Evolutionary conservation across 2,329 filamentous ascomycete genomes (phyloP).

Genomic region (Xylaria sp.): DNA sequence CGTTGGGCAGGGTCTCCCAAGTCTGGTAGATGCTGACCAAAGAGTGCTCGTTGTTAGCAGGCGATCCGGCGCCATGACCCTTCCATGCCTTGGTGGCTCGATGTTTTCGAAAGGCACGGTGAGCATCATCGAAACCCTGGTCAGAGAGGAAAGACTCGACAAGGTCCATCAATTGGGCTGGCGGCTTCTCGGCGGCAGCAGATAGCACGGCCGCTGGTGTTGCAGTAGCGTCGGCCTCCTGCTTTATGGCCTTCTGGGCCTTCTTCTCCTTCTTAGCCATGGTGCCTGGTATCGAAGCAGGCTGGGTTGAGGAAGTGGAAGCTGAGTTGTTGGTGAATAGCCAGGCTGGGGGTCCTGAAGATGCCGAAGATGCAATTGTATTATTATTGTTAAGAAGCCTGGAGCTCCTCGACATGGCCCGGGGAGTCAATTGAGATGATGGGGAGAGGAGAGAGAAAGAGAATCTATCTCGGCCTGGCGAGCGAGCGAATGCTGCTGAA

Average conservation of each 20-base stretch:
- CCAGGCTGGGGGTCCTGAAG: conserved; percentile 40
- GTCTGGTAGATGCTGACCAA: conserved; percentile 57
- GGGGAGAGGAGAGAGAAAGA: background rate
- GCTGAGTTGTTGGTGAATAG: conserved; percentile 43
- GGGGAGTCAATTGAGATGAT: conserved; percentile 9
- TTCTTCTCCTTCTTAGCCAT: conserved; percentile 40
- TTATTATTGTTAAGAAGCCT: conserved; percentile 13
- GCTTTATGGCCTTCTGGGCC: conserved; percentile 30
- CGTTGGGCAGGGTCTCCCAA: conserved; percentile 52
- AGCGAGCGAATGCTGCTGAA: background rate
- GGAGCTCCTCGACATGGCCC: conserved; percentile 29
- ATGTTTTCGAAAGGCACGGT: conserved; percentile 68
- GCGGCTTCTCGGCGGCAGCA: conserved; percentile 46
- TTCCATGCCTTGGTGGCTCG: conserved; percentile 59
- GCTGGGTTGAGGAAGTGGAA: conserved; percentile 17
- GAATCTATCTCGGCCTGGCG: background rate
- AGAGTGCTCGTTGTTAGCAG: conserved; percentile 45
- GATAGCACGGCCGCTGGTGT: conserved; percentile 30
- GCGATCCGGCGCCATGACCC: conserved; percentile 35
- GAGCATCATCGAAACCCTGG: conserved; percentile 67
- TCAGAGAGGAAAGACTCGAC: conserved; percentile 70
- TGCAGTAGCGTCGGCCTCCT: conserved; percentile 14
- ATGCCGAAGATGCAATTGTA: conserved; percentile 25
- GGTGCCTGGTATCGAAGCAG: conserved; percentile 7
- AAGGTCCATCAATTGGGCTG: conserved; percentile 68